A percentile compares a stretch with the other conserved stretches of the same genome.
Evolutionary conservation across 2,329 filamentous ascomycete species (phyloP).

Genomic region (Neopestalotiopsis clavispora): DNA sequence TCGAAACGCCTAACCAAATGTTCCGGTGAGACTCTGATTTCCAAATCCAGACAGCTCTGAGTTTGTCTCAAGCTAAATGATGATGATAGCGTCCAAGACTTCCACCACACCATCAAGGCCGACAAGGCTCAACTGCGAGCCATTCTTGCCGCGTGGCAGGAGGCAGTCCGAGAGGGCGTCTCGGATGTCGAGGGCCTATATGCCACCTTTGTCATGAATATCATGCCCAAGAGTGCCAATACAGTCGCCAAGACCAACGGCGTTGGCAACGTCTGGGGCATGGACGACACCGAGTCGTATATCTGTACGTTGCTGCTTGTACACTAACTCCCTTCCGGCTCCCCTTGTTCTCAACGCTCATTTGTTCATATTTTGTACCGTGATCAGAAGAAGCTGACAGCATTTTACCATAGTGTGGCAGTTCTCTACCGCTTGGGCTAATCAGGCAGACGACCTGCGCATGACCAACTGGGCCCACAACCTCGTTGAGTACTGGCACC

Average conservation of each 20-base stretch:
- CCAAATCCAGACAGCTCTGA: background rate
- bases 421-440: background rate
- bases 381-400: too few species aligned
- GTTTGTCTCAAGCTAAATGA: background rate
- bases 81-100: slow-evolving; percentile 37
- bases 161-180: slow-evolving; percentile 34
- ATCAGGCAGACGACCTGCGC: background rate
- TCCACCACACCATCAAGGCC: slow-evolving; percentile 40
- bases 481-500: background rate
- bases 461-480: background rate
- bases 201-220: slow-evolving; percentile 43
- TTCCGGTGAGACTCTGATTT: slow-evolving; percentile 33
- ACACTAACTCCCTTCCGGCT: too few species aligned
- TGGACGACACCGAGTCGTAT: slow-evolving; percentile 33
- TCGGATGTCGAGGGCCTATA: slow-evolving; percentile 40
- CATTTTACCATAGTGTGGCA: background rate
- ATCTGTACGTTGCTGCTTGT: slow-evolving; percentile 32
- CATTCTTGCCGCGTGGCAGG: slow-evolving; percentile 41
- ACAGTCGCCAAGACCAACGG: slow-evolving; percentile 40
- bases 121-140: slow-evolving; percentile 34
- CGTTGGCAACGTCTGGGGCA: slow-evolving; percentile 43
- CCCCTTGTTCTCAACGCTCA: too few species aligned
- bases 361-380: too few species aligned
- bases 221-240: slow-evolving; percentile 29
- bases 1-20: slow-evolving; percentile 40